These are phyloP conservation scores for Pseudogymnoascus sp. DNA, from an alignment of 2,329 filamentous ascomycete species.

Conservation along the genomic window DNA sequence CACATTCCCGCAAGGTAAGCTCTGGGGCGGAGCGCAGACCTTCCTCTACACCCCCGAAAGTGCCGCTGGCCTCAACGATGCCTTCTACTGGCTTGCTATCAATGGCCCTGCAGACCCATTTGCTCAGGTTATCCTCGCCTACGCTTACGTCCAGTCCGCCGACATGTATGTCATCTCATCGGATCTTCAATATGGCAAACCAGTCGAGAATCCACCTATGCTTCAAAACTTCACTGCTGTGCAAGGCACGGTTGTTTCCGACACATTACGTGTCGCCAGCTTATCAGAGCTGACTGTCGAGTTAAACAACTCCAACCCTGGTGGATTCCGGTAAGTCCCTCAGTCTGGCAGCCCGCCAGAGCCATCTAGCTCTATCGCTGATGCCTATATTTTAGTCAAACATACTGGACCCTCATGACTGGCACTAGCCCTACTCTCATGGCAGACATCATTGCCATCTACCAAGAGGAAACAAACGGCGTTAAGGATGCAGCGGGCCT, in stretches of 20 bases:
- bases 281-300: conserved; percentile 18
- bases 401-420: conserved; percentile 13
- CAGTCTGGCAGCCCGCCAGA: not conserved
- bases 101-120: conserved; percentile 20
- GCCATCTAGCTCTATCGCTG: not conserved
- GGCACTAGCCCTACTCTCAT: conserved; percentile 13
- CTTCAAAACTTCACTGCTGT: conserved; percentile 16
- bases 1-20: conserved; percentile 23
- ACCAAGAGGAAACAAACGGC: conserved; percentile 16
- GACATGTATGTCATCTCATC: conserved; percentile 11
- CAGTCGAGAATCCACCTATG: conserved; percentile 16
- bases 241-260: conserved; percentile 14
- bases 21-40: conserved; percentile 14
- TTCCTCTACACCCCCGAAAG: conserved; percentile 1
- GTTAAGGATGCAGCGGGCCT: conserved; percentile 16
- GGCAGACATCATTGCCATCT: conserved; percentile 19
- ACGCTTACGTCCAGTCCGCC: conserved; percentile 5
- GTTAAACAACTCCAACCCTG: conserved; percentile 20
- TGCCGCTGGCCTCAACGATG: not conserved
- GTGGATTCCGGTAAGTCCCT: conserved; percentile 14
- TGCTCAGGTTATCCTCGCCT: conserved; percentile 24
- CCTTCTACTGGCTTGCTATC: not conserved
- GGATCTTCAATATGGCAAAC: conserved; percentile 12
- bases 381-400: conserved; percentile 11
- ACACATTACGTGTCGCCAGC: conserved; percentile 17